Evolutionary conservation across 2,329 filamentous ascomycete species (phyloP).

Genomic region (Aspergillus sp.): DNA sequence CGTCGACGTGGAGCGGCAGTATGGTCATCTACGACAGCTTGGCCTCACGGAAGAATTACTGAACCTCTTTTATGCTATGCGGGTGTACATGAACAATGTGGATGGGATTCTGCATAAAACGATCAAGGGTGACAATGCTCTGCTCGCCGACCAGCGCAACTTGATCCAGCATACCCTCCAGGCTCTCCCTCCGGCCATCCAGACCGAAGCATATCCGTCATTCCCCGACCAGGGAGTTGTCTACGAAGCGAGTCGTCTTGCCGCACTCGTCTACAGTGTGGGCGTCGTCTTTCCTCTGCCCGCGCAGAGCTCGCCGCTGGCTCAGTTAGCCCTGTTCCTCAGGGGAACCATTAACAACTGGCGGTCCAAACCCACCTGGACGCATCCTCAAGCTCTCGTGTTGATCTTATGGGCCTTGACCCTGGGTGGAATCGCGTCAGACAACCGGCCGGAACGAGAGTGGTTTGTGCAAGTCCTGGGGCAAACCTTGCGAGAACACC

Average conservation of each 20-base stretch:
- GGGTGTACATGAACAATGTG: constrained; percentile 31
- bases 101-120: constrained; percentile 20
- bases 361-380: constrained; percentile 25
- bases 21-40: constrained; percentile 22
- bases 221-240: constrained; percentile 23
- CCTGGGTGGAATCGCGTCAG: constrained; percentile 40
- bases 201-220: constrained; percentile 17
- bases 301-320: constrained; percentile 36
- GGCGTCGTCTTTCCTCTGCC: constrained; percentile 43
- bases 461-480: constrained; percentile 34
- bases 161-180: constrained; percentile 38
- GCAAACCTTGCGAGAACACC: constrained; percentile 17
- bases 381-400: constrained; percentile 21
- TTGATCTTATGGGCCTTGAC: constrained; percentile 37
- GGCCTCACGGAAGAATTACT: constrained; percentile 30
- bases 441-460: constrained; percentile 26
- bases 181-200: constrained; percentile 27
- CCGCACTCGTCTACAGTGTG: constrained; percentile 37
- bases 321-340: constrained; percentile 27
- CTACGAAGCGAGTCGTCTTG: constrained; percentile 38
- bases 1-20: constrained; percentile 25
- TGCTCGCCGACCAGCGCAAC: constrained; percentile 40
- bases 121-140: constrained; percentile 18
- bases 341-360: constrained; percentile 25
- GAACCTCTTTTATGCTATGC: constrained; percentile 32